Evolutionary conservation across 2,329 filamentous ascomycete species (phyloP), one percentile per base, ranked within the genome.

Genomic region (Cryphonectria nitschkei): DNA sequence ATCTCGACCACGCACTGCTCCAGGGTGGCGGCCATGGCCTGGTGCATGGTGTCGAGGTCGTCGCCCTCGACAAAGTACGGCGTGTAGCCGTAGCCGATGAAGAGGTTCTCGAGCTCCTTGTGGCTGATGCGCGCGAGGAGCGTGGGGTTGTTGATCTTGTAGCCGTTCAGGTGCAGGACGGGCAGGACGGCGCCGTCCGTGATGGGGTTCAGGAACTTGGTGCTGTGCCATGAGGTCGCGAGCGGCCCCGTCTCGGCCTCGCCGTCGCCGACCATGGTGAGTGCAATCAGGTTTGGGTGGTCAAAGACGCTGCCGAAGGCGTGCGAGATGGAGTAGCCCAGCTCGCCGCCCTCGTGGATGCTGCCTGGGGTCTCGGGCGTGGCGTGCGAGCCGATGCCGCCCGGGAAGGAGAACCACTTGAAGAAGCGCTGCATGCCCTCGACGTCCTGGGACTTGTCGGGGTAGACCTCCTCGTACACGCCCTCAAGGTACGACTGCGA

Each of bases 101-200:
- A 92, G 26, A 95, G 84, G 34, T 85, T 82, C 75, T 89, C 86
- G 7, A 95, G 84, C 80, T 95, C 92, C 73, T 92, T 88, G 78
- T 94, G 91, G 60, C 88, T 88, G 77, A 95, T 91, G 74, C 92
- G 89, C 19, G 92, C 89, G 22, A 94, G 86, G 0, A 95, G 78
- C 6, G 90, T 94, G 11, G 91, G 91, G 80, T 93, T 93, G 83
- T 93, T 93, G 83, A 94, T 94, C 84, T 95, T 95, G 86, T 94
- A 95, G 63, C 92, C 92, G 76, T 95, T 95, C 46, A 95, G 84
- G 79, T 95, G 92, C 14, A 95, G 85, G 7, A 95, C 89, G 0
- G 92, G 92, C 1, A 95, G 84, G 9, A 95, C 92, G 52, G 92
- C 92, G 41, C 92, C 92, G 76, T 94, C 92, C 0, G 87, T 90